A percentile compares a stretch with the other conserved stretches of the same genome.
Evolutionary conservation across 257 asterid species (phyloP).

Genomic region (Scutellaria barbata): DNA sequence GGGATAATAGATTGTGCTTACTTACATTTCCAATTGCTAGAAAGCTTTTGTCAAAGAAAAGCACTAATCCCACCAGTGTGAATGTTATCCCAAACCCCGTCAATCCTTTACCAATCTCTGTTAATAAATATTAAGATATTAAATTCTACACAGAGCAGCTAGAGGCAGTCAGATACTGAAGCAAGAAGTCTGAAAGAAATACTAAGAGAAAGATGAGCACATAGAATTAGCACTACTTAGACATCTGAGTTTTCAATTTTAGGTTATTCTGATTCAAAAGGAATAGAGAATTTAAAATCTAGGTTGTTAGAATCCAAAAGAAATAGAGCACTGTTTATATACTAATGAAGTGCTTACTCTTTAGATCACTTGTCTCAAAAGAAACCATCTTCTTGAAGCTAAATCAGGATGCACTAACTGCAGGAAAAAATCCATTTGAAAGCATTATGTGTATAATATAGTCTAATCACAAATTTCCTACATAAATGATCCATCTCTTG

Average conservation of each 20-base stretch:
- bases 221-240: background rate
- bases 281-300: background rate
- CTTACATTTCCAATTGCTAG: constrained; percentile 52
- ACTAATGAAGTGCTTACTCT: constrained; percentile 38
- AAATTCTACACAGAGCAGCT: background rate
- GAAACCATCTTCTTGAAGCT: constrained; percentile 39
- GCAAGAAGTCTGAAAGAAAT: background rate
- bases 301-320: constrained; percentile 5
- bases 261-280: background rate
- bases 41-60: constrained; percentile 43
- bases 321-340: background rate
- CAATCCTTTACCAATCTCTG: constrained; percentile 54
- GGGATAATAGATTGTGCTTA: background rate
- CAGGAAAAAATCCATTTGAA: too few relatives aligned
- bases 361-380: constrained; percentile 46
- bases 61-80: constrained; percentile 40
- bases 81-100: constrained; percentile 43
- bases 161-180: background rate
- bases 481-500: too few relatives aligned
- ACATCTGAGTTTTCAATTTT: background rate
- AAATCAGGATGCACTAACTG: too few relatives aligned
- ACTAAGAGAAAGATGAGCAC: background rate
- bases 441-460: too few relatives aligned
- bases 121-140: constrained; percentile 5
- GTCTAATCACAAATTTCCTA: too few relatives aligned